Conservation (phyloP, 2,329 filamentous ascomycete genomes). For the Aspergillus melleus region DNA sequence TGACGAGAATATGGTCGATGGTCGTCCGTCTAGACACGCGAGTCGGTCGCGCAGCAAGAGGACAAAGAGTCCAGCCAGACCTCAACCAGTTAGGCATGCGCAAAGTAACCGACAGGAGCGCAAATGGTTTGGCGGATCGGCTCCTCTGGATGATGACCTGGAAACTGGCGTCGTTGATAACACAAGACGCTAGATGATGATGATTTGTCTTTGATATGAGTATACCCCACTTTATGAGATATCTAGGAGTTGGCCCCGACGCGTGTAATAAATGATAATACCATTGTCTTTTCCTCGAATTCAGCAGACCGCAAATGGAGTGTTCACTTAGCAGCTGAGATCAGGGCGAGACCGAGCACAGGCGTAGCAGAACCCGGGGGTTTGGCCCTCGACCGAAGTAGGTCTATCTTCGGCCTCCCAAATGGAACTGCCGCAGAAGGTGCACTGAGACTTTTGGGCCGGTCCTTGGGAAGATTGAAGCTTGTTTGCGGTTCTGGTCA, state of each 20-base stretch:
- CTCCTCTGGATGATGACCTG: slow-evolving; percentile 27
- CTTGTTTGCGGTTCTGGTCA: slow-evolving; percentile 88
- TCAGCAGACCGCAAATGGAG: not conserved
- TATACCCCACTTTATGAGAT: not conserved
- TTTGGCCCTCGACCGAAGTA: slow-evolving; percentile 57
- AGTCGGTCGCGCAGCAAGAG: slow-evolving; percentile 23
- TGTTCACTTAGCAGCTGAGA: slow-evolving; percentile 21
- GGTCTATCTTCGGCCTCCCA: slow-evolving; percentile 49
- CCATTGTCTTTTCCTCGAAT: not conserved
- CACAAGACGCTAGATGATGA: slow-evolving; percentile 12
- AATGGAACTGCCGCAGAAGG: slow-evolving; percentile 69
- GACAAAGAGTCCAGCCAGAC: slow-evolving; percentile 19
- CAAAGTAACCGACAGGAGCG: slow-evolving; percentile 25
- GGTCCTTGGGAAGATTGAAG: slow-evolving; percentile 52
- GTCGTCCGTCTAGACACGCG: slow-evolving; percentile 12
- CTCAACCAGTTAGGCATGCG: slow-evolving; percentile 25
- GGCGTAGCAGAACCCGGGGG: slow-evolving; percentile 42
- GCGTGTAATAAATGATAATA: not conserved
- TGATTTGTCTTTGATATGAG: not conserved
- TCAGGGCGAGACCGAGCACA: slow-evolving; percentile 43
- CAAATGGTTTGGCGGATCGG: slow-evolving; percentile 32
- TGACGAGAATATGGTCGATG: slow-evolving; percentile 27
- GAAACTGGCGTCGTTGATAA: slow-evolving; percentile 32
- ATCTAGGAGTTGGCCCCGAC: not conserved
- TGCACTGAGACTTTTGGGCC: slow-evolving; percentile 50